These are phyloP conservation scores for Zhuliangozyma parablackwelliae DNA, from an alignment of 1,139 yeast species.

Conservation along the genomic window DNA sequence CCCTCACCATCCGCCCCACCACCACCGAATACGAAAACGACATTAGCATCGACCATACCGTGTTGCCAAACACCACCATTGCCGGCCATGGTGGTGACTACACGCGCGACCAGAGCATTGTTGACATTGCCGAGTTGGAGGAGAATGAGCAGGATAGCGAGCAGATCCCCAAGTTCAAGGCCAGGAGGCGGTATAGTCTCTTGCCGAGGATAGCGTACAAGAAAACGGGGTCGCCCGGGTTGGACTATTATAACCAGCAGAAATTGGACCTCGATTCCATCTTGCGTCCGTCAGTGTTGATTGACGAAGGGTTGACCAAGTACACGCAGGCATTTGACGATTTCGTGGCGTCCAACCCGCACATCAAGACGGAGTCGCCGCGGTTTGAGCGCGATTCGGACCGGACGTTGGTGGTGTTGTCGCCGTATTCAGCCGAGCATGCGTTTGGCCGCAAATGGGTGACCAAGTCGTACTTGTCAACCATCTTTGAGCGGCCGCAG, in stretches of 20 bases:
- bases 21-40: constrained; percentile 37
- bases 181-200: constrained; percentile 27
- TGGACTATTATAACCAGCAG: constrained; percentile 11
- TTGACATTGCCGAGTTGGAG: constrained; percentile 32
- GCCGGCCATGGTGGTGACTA: constrained; percentile 11
- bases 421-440: constrained; percentile 63
- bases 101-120: constrained; percentile 29
- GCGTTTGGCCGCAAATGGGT: constrained; percentile 77
- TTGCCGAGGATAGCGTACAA: constrained; percentile 16
- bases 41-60: constrained; percentile 42
- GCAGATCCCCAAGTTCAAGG: constrained; percentile 36
- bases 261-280: constrained; percentile 19
- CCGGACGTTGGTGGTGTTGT: constrained; percentile 50
- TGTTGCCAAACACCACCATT: constrained; percentile 26
- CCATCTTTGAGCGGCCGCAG: constrained; percentile 84
- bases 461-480: constrained; percentile 57
- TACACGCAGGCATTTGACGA: constrained; percentile 42
- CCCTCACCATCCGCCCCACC: constrained; percentile 41
- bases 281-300: constrained; percentile 28
- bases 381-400: constrained; percentile 41
- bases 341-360: constrained; percentile 52
- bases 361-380: constrained; percentile 49
- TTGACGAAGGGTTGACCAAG: constrained; percentile 32
- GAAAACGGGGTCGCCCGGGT: constrained; percentile 10
- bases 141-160: constrained; percentile 28